phyloP scores from a whole-genome alignment of 148 eudicot species.

The Fagopyrum esculentum region DNA sequence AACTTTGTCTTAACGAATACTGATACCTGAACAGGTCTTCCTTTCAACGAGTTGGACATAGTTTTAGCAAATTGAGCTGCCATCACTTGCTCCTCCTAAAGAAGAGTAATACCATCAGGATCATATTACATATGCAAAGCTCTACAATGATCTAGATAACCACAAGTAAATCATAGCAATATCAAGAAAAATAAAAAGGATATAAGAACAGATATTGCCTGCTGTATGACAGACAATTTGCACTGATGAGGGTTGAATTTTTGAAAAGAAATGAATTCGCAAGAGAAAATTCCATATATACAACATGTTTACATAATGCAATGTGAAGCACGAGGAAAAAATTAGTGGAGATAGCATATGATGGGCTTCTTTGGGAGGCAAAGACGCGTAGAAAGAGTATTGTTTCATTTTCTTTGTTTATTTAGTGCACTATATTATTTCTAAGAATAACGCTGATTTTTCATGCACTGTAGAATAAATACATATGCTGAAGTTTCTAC shows the following conservation, averaged over 20 bases:
- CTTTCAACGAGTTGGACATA: slow-evolving; percentile 89
- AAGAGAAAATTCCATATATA: background rate
- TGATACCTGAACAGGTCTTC: slow-evolving; percentile 86
- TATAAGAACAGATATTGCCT: background rate
- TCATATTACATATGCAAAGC: background rate
- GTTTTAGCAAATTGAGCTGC: slow-evolving; percentile 74
- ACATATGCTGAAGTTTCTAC: background rate
- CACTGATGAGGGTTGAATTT: background rate
- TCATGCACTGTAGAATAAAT: background rate
- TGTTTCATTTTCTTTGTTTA: slow-evolving; percentile 2
- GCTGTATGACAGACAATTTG: background rate
- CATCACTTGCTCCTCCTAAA: slow-evolving; percentile 80
- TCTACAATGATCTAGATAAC: background rate
- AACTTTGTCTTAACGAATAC: background rate
- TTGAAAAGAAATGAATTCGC: background rate
- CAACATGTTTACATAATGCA: background rate
- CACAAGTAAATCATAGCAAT: background rate
- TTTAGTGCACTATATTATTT: background rate
- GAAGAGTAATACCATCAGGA: slow-evolving; percentile 6
- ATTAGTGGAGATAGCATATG: background rate
- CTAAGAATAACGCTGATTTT: background rate
- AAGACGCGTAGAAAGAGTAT: background rate
- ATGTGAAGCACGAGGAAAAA: background rate
- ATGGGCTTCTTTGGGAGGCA: background rate
- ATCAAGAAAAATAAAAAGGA: background rate